Evolutionary conservation across 169 alveolate genomes (phyloP), one percentile per base, ranked within the genome.

Genomic region (Neospora caninum): DNA sequence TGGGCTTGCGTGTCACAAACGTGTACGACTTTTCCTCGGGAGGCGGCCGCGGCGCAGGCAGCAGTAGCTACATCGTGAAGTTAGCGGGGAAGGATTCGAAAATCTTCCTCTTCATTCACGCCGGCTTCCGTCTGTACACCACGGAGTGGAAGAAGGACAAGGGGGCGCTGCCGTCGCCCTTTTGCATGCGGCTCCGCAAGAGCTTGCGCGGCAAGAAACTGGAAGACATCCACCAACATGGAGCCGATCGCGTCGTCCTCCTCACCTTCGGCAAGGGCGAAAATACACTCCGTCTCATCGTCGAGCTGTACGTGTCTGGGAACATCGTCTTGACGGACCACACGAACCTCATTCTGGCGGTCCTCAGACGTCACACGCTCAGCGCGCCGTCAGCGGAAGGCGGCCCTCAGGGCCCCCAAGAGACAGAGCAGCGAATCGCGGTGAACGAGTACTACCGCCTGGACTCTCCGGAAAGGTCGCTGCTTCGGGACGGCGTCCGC

Each of bases 281-380:
- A 42, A 78, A 88, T 9, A 10, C 94, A 22, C 92, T 84, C 38
- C 95, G 91, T 41, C 94, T 96, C 39, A 83, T 93, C 78, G 54
- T 96, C 70, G 97, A 96, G 87, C 53, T 96, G 70, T 95, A 95
- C 38, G 96, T 94, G 43, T 38, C 93, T 0, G 97, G 97, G 42
- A 96, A 96, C 54, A 31, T 96, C 80, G 93, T 96, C 9, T 86
- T 96, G 29, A 95, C 97, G 18, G 96, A 96, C 93, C 83, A 69
- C 53, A 87, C 78, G 31, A 20, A 58, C 41, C n/a, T 31, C 43
- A 94, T 94, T 73, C 83, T 82, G 34, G 84, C 91, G 13, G 91
- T 92, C 41, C 80, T 94, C 49, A 39, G 96, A 18, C 27, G 73
- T 7, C 87, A 73, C 84, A n/a, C 91, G 58, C 88, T 70, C 91